A percentile compares a stretch with the other conserved stretches of the same genome.
Conservation (phyloP, 306 rosid genomes). For the Crotalaria pallida region DNA sequence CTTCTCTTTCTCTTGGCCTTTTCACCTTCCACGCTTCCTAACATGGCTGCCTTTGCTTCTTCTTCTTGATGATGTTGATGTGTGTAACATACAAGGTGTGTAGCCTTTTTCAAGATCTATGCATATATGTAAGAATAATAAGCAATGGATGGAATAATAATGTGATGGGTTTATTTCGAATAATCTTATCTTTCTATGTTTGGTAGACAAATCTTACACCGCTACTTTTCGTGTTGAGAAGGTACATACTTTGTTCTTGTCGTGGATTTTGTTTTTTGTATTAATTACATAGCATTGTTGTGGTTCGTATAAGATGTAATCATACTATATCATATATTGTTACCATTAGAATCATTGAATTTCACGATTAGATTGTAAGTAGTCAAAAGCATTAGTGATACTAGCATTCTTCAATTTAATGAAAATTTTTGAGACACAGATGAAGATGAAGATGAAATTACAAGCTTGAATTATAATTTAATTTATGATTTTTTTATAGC, state of each 20-base stretch:
- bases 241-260: neutral
- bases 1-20: constrained; percentile 51
- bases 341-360: neutral
- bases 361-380: neutral
- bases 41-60: constrained; percentile 12
- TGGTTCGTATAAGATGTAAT: neutral
- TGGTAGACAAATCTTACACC: neutral
- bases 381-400: no score
- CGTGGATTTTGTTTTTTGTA: neutral
- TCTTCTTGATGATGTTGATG: no score
- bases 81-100: neutral
- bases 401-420: no score
- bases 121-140: neutral
- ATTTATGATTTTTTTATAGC: no score
- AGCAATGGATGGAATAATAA: neutral
- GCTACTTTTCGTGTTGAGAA: neutral
- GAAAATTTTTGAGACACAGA: neutral
- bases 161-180: neutral
- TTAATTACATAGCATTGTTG: neutral
- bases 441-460: neutral
- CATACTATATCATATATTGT: no score
- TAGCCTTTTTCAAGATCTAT: neutral
- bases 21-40: constrained; percentile 37
- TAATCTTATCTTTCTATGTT: neutral
- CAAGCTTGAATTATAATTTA: neutral